Base-by-base conservation (phyloP, 169 alveolate species). In the Eimeria tenella region DNA sequence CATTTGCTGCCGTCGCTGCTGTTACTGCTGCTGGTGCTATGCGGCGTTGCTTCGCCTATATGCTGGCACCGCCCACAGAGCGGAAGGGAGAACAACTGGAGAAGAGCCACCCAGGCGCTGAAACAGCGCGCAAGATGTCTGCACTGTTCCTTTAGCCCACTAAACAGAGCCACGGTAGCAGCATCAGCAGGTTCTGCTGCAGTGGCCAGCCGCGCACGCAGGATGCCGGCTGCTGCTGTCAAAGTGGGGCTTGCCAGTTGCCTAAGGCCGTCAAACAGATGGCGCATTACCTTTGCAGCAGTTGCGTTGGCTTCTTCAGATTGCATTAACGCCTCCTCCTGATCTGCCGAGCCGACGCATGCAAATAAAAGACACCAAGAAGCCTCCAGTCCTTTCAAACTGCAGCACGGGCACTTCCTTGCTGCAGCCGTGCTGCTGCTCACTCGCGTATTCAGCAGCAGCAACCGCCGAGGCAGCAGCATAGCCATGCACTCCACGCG, bases 111-210 rank as follows among this genome's bases (percentile, higher is more conserved):
- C 91, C 91, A 84, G 58, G 65, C 49, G 42, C 23, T 84, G 63
- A 84, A 84, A 62, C 91, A 60, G 58, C 91, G 75, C 60, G 91
- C 53, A 23, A 84, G 91, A 25, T 84, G 81, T 49, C 63, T 84
- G 81, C 60, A 62, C 81, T 84, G 75, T n/a, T 62, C 79, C 60
- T 42, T 25, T n/a, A 52, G 63, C 53, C 91, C 25, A 4, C 15
- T 62, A 31, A 77, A 42, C 91, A 56, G 49, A 31, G 4, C 52
- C 63, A 3, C 79, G 3, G 63, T 79, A 62, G 75, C 91, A 52
- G 91, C 77, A 62, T 79, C 79, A 19, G 70, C 17, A 10, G 4
- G 23, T 19, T 53, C 91, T 11, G 50, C 75, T 31, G 60, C 60
- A 1, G 52, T 15, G 79, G 13, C 62, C 52, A 31, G 50, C 52